Percentiles rank a stretch among this genome's conserved stretches.
Conservation (phyloP, 768 basidiomycete genomes). For the Mycena filopes region DNA sequence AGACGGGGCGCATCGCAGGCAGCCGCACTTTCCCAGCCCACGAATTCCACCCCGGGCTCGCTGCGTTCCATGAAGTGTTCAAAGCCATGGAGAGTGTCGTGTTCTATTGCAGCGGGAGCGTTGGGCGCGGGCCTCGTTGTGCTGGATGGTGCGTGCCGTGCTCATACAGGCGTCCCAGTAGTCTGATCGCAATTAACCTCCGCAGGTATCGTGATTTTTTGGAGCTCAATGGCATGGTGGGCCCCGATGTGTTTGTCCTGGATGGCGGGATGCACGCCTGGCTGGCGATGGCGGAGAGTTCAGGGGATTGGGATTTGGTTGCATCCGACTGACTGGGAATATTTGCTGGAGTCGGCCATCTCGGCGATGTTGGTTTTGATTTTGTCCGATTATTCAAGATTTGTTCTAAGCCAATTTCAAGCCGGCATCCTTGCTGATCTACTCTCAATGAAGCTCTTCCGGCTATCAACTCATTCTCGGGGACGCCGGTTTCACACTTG, state of each 20-base stretch:
- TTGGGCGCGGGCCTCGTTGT: slow-evolving; percentile 63
- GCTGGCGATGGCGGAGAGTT: not conserved
- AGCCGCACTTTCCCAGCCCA: slow-evolving; percentile 62
- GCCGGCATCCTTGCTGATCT: no score
- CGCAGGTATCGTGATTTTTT: slow-evolving; percentile 21
- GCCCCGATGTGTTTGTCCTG: not conserved
- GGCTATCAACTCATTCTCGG: no score
- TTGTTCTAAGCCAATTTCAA: no score
- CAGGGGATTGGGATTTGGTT: not conserved
- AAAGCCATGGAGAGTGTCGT: slow-evolving; percentile 54
- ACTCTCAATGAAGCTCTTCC: no score
- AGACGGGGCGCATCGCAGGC: slow-evolving; percentile 60
- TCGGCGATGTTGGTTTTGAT: no score
- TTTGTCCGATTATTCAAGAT: no score
- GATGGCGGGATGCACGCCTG: slow-evolving; percentile 1
- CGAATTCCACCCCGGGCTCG: slow-evolving; percentile 58
- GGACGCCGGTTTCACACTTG: no score
- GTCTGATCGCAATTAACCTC: no score
- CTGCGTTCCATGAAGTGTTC: slow-evolving; percentile 53
- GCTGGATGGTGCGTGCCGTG: slow-evolving; percentile 58
- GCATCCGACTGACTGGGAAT: no score
- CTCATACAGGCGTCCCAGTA: not conserved
- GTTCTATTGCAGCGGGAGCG: slow-evolving; percentile 65
- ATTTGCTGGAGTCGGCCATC: no score
- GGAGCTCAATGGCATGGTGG: not conserved